Conservation (phyloP, 805 yeast genomes). For the Kluyveromyces siamensis region DNA sequence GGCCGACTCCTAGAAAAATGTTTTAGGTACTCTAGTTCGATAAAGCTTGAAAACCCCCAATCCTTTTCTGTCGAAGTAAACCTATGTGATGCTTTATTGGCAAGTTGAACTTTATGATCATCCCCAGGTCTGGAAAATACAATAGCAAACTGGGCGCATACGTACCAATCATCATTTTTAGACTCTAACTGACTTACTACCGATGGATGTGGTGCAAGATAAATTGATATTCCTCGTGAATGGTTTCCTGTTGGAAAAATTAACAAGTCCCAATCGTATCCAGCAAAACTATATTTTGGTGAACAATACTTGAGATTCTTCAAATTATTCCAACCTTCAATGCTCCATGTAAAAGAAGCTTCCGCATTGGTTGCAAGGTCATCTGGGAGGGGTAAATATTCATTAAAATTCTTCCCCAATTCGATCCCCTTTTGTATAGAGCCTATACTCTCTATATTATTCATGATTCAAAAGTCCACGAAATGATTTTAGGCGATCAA, state of each 20-base stretch:
- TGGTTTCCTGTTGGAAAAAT: slow-evolving; percentile 72
- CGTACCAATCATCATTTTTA: slow-evolving; percentile 52
- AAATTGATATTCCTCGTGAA: slow-evolving; percentile 54
- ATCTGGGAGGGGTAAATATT: slow-evolving; percentile 7
- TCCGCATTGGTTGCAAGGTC: slow-evolving; percentile 16
- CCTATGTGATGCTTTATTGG: slow-evolving; percentile 66
- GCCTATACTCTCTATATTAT: background rate
- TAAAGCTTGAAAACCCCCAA: slow-evolving; percentile 89
- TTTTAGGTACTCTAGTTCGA: slow-evolving; percentile 45
- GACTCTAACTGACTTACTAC: slow-evolving; percentile 14
- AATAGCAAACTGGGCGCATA: slow-evolving; percentile 86
- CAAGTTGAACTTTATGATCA: slow-evolving; percentile 49
- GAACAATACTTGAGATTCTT: slow-evolving; percentile 33
- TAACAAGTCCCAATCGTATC: slow-evolving; percentile 57
- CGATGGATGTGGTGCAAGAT: slow-evolving; percentile 60
- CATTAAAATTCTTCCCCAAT: slow-evolving; percentile 16
- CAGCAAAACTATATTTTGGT: slow-evolving; percentile 48
- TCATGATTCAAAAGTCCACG: background rate
- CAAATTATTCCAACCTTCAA: slow-evolving; percentile 38
- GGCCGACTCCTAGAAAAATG: slow-evolving; percentile 30
- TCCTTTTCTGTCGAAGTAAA: slow-evolving; percentile 71
- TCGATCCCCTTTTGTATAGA: slow-evolving; percentile 9
- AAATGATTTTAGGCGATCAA: background rate
- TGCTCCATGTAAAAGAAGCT: slow-evolving; percentile 42
- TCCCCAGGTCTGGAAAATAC: slow-evolving; percentile 70